phyloP scores from a whole-genome alignment of 345 rosid species.

The Clausena lansium region DNA sequence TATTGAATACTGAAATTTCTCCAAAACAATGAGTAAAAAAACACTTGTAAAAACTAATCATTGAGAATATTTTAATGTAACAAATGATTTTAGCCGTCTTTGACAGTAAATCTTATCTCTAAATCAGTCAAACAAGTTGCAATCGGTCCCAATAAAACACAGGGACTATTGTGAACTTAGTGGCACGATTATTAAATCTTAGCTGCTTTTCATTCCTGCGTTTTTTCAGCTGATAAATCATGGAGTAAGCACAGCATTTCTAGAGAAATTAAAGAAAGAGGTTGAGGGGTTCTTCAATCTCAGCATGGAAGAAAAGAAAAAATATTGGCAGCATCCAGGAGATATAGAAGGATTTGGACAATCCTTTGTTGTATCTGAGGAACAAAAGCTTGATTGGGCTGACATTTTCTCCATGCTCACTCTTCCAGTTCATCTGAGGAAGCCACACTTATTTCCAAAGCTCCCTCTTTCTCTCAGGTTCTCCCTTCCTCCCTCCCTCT shows the following conservation, averaged over 20 bases:
- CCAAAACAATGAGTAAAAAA: neutral
- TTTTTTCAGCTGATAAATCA: constrained; percentile 18
- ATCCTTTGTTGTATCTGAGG: constrained; percentile 18
- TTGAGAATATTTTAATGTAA: neutral
- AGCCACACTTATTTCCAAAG: constrained; percentile 24
- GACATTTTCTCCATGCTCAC: constrained; percentile 27
- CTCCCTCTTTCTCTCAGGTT: constrained; percentile 30
- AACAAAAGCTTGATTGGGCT: constrained; percentile 34
- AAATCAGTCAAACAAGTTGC: neutral
- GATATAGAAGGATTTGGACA: constrained; percentile 36
- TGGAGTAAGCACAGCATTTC: constrained; percentile 11
- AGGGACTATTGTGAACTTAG: neutral
- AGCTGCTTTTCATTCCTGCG: neutral
- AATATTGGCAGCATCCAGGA: constrained; percentile 25
- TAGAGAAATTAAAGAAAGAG: constrained; percentile 20
- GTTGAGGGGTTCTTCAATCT: constrained; percentile 27
- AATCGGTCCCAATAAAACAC: neutral
- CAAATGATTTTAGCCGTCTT: neutral
- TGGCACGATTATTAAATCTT: neutral
- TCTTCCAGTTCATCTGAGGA: constrained; percentile 22
- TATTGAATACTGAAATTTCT: neutral
- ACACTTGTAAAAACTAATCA: too few relatives aligned
- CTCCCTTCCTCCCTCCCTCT: neutral
- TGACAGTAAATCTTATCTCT: neutral
- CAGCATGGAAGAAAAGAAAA: constrained; percentile 31